phyloP scores from a whole-genome alignment of 257 asterid genomes.

The Agastache rugosa region DNA sequence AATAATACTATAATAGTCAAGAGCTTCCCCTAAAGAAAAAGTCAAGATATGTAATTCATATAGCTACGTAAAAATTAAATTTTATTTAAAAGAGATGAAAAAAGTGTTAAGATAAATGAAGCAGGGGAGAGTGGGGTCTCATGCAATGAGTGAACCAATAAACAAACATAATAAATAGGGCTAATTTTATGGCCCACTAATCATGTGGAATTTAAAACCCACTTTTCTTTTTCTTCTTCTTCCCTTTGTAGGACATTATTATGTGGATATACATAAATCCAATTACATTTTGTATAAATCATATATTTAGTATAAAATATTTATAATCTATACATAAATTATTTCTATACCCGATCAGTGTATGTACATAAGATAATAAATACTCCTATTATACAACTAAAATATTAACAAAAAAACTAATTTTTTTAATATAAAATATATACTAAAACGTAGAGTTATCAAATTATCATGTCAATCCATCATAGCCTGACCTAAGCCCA shows the following conservation, averaged over 20 bases:
- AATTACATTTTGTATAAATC: neutral
- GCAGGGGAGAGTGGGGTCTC: neutral
- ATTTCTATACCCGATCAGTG: too few species aligned
- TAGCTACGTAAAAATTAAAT: constrained; percentile 10
- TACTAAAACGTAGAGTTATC: too few species aligned
- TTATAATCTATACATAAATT: too few species aligned
- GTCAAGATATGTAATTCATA: neutral
- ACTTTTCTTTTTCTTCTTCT: neutral
- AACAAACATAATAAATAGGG: constrained; percentile 28
- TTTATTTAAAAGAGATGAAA: neutral
- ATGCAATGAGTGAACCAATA: constrained; percentile 28
- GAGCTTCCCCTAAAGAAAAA: too few species aligned
- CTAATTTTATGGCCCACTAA: constrained; percentile 38
- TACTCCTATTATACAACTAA: too few species aligned
- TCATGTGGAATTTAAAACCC: constrained; percentile 35
- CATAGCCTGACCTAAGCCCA: too few species aligned
- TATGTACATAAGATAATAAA: too few species aligned
- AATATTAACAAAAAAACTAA: too few species aligned
- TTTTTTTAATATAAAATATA: too few species aligned
- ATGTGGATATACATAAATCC: neutral
- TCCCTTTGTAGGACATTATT: neutral
- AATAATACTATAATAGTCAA: constrained; percentile 5
- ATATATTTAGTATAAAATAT: neutral
- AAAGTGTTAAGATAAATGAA: constrained; percentile 1
- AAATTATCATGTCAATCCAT: too few species aligned